phyloP scores from a whole-genome alignment of 2,329 filamentous ascomycete species.

The Botryotinia narcissicola region DNA sequence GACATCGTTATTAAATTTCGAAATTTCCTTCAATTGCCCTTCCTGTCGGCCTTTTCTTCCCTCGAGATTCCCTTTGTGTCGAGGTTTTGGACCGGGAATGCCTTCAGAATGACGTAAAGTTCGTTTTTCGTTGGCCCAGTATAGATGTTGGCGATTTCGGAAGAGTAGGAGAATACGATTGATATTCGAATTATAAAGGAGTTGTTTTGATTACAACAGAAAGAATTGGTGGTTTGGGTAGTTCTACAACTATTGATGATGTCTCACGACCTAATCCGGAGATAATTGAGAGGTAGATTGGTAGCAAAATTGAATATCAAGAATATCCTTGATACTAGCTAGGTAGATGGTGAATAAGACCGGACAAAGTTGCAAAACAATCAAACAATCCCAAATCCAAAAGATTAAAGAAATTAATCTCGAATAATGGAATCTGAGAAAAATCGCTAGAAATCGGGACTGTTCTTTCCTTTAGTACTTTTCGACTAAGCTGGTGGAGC shows the following conservation, averaged over 20 bases:
- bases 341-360: not conserved
- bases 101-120: not conserved
- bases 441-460: not conserved
- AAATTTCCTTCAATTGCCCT: conserved; percentile 7
- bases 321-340: not conserved
- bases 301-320: not conserved
- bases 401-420: not conserved
- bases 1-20: not conserved
- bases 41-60: not conserved
- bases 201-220: not conserved
- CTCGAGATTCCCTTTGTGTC: not conserved
- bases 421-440: not conserved
- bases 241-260: not conserved
- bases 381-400: conserved; percentile 1
- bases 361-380: not conserved
- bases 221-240: not conserved
- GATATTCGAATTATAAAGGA: not conserved
- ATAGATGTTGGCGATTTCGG: not conserved
- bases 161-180: not conserved
- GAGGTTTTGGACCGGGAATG: not conserved
- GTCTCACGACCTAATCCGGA: conserved; percentile 5
- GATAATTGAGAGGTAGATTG: not conserved
- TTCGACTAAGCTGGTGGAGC: not conserved
- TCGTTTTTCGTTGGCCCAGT: not conserved
- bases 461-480: conserved; percentile 20